A percentile compares a stretch with the other conserved stretches of the same genome.
Evolutionary conservation across 495 filamentous ascomycete species (phyloP).

Genomic region (Xylaria telfairii): DNA sequence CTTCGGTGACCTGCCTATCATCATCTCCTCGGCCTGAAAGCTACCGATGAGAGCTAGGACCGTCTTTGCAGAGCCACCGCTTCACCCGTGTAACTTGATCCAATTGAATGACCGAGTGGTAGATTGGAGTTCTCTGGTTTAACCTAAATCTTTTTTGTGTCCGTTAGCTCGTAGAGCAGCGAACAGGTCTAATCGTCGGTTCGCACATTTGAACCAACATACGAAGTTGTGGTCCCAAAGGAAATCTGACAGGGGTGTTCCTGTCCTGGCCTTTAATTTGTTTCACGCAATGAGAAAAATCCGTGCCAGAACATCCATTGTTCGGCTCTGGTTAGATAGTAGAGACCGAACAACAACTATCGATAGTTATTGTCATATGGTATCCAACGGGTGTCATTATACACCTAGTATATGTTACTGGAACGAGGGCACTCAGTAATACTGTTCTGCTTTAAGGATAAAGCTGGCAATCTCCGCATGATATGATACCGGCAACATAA

Average conservation of each 20-base stretch:
- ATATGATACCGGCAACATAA: conserved; percentile 13
- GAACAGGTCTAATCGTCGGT: not conserved
- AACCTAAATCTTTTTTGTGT: not conserved
- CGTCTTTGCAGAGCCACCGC: not conserved
- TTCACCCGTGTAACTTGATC: not conserved
- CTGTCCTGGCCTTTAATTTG: not conserved
- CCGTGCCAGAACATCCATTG: not conserved
- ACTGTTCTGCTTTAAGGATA: not conserved
- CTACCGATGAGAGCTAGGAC: not conserved
- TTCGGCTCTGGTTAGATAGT: not conserved
- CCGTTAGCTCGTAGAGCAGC: not conserved
- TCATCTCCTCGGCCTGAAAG: not conserved
- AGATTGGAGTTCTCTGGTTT: not conserved
- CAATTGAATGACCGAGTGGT: not conserved
- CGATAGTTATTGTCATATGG: not conserved
- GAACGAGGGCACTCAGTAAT: not conserved
- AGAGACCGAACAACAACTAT: not conserved
- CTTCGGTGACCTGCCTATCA: conserved; percentile 18
- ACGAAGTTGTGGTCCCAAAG: not conserved
- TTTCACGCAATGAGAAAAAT: not conserved
- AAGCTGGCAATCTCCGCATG: not conserved
- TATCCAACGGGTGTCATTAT: not conserved
- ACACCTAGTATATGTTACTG: not conserved
- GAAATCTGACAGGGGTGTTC: not conserved
- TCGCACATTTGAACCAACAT: not conserved